A percentile compares a stretch with the other conserved stretches of the same genome.
These are phyloP conservation scores for Discostella stelligeroides DNA, from an alignment of 108 stramenopile species.

Conservation along the genomic window DNA sequence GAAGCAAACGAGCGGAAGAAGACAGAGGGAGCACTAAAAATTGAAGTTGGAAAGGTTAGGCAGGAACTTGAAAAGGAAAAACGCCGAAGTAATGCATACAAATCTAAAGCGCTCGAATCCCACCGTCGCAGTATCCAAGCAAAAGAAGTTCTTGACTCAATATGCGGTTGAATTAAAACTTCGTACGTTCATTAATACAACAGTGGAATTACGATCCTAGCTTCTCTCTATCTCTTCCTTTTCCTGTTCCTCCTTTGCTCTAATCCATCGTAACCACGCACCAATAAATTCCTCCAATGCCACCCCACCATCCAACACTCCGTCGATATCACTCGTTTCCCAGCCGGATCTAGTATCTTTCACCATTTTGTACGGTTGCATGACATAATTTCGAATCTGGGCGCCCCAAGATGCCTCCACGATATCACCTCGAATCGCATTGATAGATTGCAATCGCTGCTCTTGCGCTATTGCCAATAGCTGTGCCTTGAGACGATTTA, in stretches of 20 bases:
- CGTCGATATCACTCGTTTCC: slow-evolving; percentile 83
- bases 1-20: slow-evolving; percentile 8
- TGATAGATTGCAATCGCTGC: slow-evolving; percentile 81
- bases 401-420: too few species aligned
- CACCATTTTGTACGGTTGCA: slow-evolving; percentile 97
- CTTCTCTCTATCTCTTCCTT: slow-evolving; percentile 41
- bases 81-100: slow-evolving; percentile 29
- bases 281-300: slow-evolving; percentile 78
- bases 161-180: too few species aligned
- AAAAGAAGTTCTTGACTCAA: slow-evolving; percentile 36
- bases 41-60: slow-evolving; percentile 8
- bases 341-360: slow-evolving; percentile 93
- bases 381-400: slow-evolving; percentile 96
- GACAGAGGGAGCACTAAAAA: slow-evolving; percentile 16
- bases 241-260: slow-evolving; percentile 58
- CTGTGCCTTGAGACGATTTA: slow-evolving; percentile 91
- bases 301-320: slow-evolving; percentile 84
- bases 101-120: slow-evolving; percentile 41
- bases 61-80: slow-evolving; percentile 36
- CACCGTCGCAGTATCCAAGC: slow-evolving; percentile 30
- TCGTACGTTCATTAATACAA: too few species aligned
- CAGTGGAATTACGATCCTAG: too few species aligned
- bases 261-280: slow-evolving; percentile 55
- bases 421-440: slow-evolving; percentile 73
- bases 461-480: slow-evolving; percentile 87